Evolutionary conservation across 345 rosid genomes (phyloP), one percentile per base, ranked within the genome.

Genomic region (Gossypium ekmanianum): DNA sequence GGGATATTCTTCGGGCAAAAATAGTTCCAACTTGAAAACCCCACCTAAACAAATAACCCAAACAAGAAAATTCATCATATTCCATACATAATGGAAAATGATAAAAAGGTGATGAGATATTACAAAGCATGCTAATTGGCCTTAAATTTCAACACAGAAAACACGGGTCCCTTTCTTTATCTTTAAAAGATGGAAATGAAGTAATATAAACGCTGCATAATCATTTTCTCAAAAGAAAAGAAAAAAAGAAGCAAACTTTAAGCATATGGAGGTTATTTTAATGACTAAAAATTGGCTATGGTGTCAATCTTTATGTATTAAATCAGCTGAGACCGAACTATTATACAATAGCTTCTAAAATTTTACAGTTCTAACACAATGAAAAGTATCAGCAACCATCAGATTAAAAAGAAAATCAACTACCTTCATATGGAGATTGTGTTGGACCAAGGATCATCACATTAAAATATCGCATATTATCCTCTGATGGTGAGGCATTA

Each of bases 391-490:
- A 3, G 63, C 4, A 73, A 68, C 17, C 26, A 62, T 10, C 51
- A 43, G 10, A 18, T 45, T 11, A 48, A 51, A 13, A 24, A 57
- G 51, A 68, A 51, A 48, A 16, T 68, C 43, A 20, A 54, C 63
- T 83, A 94, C 97, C 98, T 92, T 94, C 97, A 76, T 90, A 92
- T 9, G 98, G 98, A 26, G 98, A 94, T 72, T 94, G 97, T 9
- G 98, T 39, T n/a, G 98, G 98, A 47, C 98, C 98, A 74, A 94
- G 98, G 80, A 94, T 86, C 98, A 94, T 94, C 71, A 94, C 98
- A 77, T 92, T 94, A 74, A 94, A 94, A 76, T 92, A 90, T 0
- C 97, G 85, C 98, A 94, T 92, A 76, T 94, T 92, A 65, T 94
- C 98, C 81, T 94, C 98, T 0, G 97, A 92, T 12, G 98, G 98